These are phyloP conservation scores for Selenicereus undatus DNA, from an alignment of 148 eudicot genomes.

Conservation along the genomic window DNA sequence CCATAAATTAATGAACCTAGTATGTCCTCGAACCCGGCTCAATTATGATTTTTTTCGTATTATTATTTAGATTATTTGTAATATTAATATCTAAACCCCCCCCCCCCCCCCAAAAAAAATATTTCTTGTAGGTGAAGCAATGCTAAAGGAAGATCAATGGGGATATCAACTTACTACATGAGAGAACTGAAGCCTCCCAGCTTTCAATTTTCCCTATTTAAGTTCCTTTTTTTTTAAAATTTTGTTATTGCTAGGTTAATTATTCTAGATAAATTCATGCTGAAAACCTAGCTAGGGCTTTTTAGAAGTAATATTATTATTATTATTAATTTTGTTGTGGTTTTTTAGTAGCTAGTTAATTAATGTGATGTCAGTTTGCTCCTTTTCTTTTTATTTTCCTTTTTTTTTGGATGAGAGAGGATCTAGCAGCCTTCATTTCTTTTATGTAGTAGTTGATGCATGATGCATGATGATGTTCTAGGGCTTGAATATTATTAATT, in stretches of 20 bases:
- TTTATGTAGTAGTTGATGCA: conserved; percentile 22
- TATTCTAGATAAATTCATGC: conserved; percentile 6
- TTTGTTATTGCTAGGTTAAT: conserved; percentile 15
- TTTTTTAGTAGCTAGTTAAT: conserved; percentile 13
- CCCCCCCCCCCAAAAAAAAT: not conserved
- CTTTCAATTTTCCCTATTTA: not conserved
- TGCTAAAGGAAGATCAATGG: not conserved
- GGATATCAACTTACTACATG: conserved; percentile 12
- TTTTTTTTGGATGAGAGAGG: conserved; percentile 18
- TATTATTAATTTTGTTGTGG: conserved; percentile 18
- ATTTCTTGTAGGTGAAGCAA: conserved; percentile 15
- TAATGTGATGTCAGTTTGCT: conserved; percentile 10
- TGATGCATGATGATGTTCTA: conserved; percentile 5
- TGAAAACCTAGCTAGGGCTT: conserved; percentile 10
- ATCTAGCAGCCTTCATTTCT: conserved; percentile 10
- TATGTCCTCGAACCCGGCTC: not conserved
- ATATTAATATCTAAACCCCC: not conserved
- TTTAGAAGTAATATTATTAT: conserved; percentile 13
- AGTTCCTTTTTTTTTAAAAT: conserved; percentile 6
- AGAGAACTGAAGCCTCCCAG: conserved; percentile 15
- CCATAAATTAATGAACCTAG: not conserved
- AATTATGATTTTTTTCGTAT: not conserved
- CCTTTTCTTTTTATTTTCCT: not conserved
- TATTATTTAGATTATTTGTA: not conserved
- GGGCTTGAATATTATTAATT: conserved; percentile 14